Evolutionary conservation across 768 basidiomycete species (phyloP), one percentile per base, ranked within the genome.

Genomic region (Suillus spraguei): DNA sequence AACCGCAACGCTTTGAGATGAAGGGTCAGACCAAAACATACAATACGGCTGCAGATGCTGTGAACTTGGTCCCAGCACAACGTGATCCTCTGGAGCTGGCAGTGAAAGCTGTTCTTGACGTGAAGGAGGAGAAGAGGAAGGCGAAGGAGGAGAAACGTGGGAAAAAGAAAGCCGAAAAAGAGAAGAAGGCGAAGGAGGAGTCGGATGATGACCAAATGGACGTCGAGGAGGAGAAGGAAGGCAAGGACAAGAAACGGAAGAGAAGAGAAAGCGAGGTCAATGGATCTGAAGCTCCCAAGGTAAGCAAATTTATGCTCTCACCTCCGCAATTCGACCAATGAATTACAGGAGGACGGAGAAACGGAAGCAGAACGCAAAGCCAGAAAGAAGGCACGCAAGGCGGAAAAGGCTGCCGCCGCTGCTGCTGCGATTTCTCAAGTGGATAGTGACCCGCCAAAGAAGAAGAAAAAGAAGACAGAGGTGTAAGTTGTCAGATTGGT

Each of bases 311-410:
- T 61, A 64, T 64, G 35, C 41, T 55, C 32, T 38, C 41, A 35
- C 10, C 63, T 50, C 50, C 28, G 32, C 24, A 63, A 28, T 28
- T 63, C 32, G 49, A 61, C 66, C 50, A 68, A 28, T 47, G 33
- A 41, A 62, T 20, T 62, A 47, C 56, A 86, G 70, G 77, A 74
- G 66, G 67, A 69, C 70, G 85, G 81, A 58, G 92, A 95, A 79
- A 91, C 91, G 35, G 90, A 92, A 76, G 91, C 89, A 65, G 91
- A 95, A 75, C 85, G 86, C 64, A 95, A 94, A 77, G 91, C 88
- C 41, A 83, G 81, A 71, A 93, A 88, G 77, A 88, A 88, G 79
- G 90, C 89, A 2, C 81, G 81, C 67, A 92, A 92, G 73, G 92
- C 89, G 17, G 89, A 89, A 72, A 94, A 94, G 75, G 85, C 85